A percentile compares a stretch with the other conserved stretches of the same genome.
Conservation (phyloP, 2,329 filamentous ascomycete species). For the Arthroderma sp. region DNA sequence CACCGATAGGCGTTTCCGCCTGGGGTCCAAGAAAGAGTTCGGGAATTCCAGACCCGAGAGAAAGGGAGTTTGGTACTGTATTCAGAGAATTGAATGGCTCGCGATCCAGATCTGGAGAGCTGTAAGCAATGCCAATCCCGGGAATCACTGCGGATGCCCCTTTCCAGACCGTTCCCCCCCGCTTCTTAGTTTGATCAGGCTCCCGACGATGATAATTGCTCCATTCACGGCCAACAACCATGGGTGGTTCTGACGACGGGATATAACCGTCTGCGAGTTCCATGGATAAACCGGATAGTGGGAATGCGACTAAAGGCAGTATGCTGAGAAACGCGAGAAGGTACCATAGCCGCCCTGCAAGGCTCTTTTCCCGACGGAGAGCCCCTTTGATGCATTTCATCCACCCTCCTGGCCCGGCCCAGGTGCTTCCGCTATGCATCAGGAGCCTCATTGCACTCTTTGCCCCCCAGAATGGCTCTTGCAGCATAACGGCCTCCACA, state of each 20-base stretch:
- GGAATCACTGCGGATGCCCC: conserved; percentile 3
- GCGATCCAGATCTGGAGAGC: conserved; percentile 10
- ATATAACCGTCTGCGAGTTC: conserved; percentile 13
- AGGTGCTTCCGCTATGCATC: too few relatives aligned
- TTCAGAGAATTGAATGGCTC: background rate
- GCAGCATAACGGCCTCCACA: conserved; percentile 13
- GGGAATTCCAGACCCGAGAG: background rate
- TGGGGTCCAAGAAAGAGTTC: conserved; percentile 11
- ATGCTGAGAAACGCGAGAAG: conserved; percentile 7
- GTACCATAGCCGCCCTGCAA: conserved; percentile 8
- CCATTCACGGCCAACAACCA: conserved; percentile 5
- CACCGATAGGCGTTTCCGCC: conserved; percentile 5
- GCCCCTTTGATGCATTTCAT: background rate
- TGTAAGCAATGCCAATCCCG: conserved; percentile 10
- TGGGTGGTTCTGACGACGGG: conserved; percentile 5
- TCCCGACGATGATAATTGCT: background rate
- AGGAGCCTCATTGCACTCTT: conserved; percentile 8
- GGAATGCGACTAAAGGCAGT: conserved; percentile 10
- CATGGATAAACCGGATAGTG: conserved; percentile 12
- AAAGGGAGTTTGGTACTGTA: conserved; percentile 7
- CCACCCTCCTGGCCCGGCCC: conserved; percentile 4
- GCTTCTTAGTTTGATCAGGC: background rate
- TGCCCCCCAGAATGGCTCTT: conserved; percentile 8
- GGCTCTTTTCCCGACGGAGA: background rate
- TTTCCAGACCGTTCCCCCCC: background rate